These are phyloP conservation scores for Huiozyma naganishii DNA, from an alignment of 805 yeast species.

Conservation along the genomic window DNA sequence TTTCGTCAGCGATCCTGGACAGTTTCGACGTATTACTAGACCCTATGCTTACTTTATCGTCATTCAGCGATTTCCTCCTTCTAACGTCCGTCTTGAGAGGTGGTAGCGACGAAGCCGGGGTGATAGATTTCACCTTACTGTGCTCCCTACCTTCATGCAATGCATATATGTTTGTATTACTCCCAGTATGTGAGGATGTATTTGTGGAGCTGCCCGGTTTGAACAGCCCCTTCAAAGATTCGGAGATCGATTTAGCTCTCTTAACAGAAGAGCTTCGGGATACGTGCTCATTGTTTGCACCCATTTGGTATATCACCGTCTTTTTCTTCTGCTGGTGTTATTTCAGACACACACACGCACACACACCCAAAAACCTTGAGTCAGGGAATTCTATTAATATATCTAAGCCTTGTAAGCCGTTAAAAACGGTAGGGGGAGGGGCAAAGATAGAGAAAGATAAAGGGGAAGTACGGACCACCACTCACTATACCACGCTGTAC, in stretches of 20 bases:
- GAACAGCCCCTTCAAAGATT: slow-evolving; percentile 21
- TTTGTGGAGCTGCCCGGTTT: slow-evolving; percentile 2
- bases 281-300: too few relatives aligned
- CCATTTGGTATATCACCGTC: too few relatives aligned
- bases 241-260: slow-evolving; percentile 20
- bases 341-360: too few relatives aligned
- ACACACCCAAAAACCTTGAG: too few relatives aligned
- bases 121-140: neutral
- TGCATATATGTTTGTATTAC: slow-evolving; percentile 1
- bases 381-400: too few relatives aligned
- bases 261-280: slow-evolving; percentile 6
- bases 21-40: neutral
- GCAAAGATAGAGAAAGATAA: too few relatives aligned
- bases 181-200: neutral
- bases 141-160: neutral
- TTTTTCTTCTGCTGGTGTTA: too few relatives aligned
- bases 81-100: slow-evolving; percentile 1
- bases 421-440: too few relatives aligned
- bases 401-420: too few relatives aligned
- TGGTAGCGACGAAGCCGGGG: neutral
- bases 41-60: neutral
- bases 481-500: too few relatives aligned
- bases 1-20: slow-evolving; percentile 8
- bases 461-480: too few relatives aligned
- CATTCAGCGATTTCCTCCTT: slow-evolving; percentile 1